Conservation (phyloP, 108 stramenopile genomes). For the Fistulifera pelliculosa region DNA sequence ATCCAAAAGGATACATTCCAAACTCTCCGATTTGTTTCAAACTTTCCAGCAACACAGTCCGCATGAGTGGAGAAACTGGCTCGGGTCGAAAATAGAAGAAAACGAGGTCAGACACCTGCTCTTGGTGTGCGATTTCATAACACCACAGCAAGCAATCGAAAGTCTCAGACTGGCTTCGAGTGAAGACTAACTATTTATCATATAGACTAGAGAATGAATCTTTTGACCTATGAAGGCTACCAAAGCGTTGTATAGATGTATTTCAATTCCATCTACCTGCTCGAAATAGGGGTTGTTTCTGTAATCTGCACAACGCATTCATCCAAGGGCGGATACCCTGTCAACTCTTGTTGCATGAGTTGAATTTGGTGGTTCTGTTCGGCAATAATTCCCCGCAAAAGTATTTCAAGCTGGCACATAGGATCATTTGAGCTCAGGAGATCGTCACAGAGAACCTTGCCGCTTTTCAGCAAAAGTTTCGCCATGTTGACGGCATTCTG, state of each 20-base stretch:
- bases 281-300: too few relatives aligned
- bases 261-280: background rate
- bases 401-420: background rate
- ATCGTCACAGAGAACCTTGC: slow-evolving; percentile 1
- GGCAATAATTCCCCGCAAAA: slow-evolving; percentile 1
- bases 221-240: background rate
- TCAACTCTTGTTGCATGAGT: slow-evolving; percentile 1
- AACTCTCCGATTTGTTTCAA: slow-evolving; percentile 16
- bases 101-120: slow-evolving; percentile 24
- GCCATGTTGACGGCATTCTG: slow-evolving; percentile 15
- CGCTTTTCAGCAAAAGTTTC: slow-evolving; percentile 1
- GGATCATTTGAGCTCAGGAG: background rate
- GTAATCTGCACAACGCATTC: background rate
- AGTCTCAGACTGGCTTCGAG: slow-evolving; percentile 9
- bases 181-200: background rate
- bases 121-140: slow-evolving; percentile 27
- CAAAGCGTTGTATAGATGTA: background rate
- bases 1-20: slow-evolving; percentile 18
- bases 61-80: slow-evolving; percentile 21
- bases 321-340: background rate
- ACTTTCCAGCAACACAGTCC: slow-evolving; percentile 14
- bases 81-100: slow-evolving; percentile 8
- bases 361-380: slow-evolving; percentile 2
- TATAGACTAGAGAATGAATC: background rate
- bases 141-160: slow-evolving; percentile 29